Percentiles rank a stretch among this genome's conserved stretches.
Evolutionary conservation across 2,329 filamentous ascomycete species (phyloP).

Genomic region (Trichoderma citrinoviride): DNA sequence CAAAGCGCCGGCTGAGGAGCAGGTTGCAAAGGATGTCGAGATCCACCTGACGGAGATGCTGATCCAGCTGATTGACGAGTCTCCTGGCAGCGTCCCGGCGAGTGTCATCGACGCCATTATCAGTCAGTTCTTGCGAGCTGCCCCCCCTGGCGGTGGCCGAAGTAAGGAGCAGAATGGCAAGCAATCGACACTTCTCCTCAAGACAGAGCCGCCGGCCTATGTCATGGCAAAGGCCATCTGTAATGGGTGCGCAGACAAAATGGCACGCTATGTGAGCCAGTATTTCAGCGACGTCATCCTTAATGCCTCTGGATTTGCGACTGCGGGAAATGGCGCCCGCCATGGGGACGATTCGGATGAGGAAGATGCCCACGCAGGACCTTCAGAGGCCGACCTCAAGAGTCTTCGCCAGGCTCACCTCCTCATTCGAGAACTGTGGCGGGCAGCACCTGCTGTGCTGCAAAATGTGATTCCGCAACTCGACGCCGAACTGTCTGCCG

Average conservation of each 20-base stretch:
- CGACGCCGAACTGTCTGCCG: conserved; percentile 85
- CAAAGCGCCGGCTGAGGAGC: conserved; percentile 72
- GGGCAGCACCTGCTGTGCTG: conserved; percentile 81
- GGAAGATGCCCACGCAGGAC: conserved; percentile 57
- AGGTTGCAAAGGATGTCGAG: conserved; percentile 88
- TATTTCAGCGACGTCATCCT: conserved; percentile 98
- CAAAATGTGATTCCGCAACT: conserved; percentile 92
- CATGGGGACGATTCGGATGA: conserved; percentile 63
- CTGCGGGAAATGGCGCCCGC: conserved; percentile 55
- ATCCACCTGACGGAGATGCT: conserved; percentile 87
- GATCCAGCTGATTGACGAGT: conserved; percentile 83
- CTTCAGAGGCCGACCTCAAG: conserved; percentile 78
- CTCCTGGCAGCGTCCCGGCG: conserved; percentile 65
- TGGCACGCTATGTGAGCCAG: conserved; percentile 90
- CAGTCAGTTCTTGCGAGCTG: conserved; percentile 89
- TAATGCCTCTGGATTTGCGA: conserved; percentile 67
- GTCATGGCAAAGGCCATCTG: conserved; percentile 96
- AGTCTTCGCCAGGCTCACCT: conserved; percentile 88
- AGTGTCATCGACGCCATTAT: conserved; percentile 90
- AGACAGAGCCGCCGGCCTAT: conserved; percentile 88
- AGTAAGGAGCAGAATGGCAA: conserved; percentile 66
- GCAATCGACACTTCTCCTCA: conserved; percentile 79
- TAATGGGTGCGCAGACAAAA: conserved; percentile 84
- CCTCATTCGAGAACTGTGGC: conserved; percentile 88
- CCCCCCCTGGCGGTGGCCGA: conserved; percentile 63